Percentiles rank a stretch among this genome's conserved stretches.
Evolutionary conservation across 208 protist species (phyloP).

Genomic region (Herpetomonas tarakana): DNA sequence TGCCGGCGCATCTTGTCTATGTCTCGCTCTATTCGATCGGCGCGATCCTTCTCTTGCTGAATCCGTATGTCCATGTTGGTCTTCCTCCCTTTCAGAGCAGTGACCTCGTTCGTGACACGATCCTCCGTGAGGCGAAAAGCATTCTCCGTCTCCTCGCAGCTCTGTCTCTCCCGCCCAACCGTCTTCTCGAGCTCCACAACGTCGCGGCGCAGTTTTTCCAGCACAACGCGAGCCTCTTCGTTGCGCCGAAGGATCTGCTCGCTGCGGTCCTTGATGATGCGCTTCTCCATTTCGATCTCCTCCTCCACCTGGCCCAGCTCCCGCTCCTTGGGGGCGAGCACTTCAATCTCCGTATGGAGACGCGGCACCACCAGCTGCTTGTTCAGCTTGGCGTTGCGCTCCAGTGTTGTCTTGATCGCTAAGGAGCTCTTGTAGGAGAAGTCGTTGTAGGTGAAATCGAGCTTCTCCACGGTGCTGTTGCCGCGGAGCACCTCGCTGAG

Average conservation of each 20-base stretch:
- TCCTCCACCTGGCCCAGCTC: constrained; percentile 74
- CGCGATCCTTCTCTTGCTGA: constrained; percentile 78
- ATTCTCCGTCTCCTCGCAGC: constrained; percentile 56
- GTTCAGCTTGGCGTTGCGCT: constrained; percentile 62
- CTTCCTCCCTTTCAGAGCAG: constrained; percentile 56
- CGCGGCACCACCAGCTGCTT: constrained; percentile 72
- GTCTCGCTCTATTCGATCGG: constrained; percentile 65
- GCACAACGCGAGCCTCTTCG: constrained; percentile 76
- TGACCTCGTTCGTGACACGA: constrained; percentile 44
- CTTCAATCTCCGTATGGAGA: constrained; percentile 74
- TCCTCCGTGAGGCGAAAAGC: constrained; percentile 59
- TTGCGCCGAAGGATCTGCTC: constrained; percentile 81
- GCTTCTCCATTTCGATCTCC: constrained; percentile 82
- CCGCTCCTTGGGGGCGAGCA: constrained; percentile 74
- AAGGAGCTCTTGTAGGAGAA: constrained; percentile 89
- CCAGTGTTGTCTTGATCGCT: constrained; percentile 52
- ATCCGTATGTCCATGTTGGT: constrained; percentile 67
- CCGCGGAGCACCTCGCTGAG: constrained; percentile 61
- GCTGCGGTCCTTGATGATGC: constrained; percentile 79
- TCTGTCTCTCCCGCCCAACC: constrained; percentile 23
- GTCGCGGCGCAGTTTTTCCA: constrained; percentile 74
- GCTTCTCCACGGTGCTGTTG: constrained; percentile 69
- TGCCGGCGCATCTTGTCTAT: constrained; percentile 77
- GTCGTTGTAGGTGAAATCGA: constrained; percentile 91
- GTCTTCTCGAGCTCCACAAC: constrained; percentile 70